phyloP scores from a whole-genome alignment of 371 early-diverging fungal species.

The Mortierella sp. region DNA sequence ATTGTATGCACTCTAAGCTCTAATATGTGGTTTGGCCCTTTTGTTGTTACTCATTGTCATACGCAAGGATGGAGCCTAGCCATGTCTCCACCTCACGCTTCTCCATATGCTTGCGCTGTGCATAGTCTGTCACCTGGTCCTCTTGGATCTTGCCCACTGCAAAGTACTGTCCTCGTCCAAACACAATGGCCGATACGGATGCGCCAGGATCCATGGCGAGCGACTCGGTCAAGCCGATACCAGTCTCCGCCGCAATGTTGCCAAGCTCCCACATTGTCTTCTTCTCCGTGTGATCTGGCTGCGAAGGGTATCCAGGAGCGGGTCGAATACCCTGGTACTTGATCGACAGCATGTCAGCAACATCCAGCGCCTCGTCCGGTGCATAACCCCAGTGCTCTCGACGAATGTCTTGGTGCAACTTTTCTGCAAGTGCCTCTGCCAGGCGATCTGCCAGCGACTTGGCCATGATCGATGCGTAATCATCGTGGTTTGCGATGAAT shows the following conservation, averaged over 20 bases:
- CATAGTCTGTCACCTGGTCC: slow-evolving; percentile 87
- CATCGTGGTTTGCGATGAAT: slow-evolving; percentile 83
- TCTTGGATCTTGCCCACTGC: slow-evolving; percentile 93
- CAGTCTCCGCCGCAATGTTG: slow-evolving; percentile 78
- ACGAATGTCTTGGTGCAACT: slow-evolving; percentile 86
- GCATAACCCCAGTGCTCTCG: slow-evolving; percentile 90
- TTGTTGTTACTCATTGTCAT: slow-evolving; percentile 59
- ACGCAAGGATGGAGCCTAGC: slow-evolving; percentile 86
- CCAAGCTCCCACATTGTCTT: slow-evolving; percentile 88
- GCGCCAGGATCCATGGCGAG: slow-evolving; percentile 94
- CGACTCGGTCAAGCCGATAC: slow-evolving; percentile 87
- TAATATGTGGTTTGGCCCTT: too few species aligned
- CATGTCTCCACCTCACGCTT: slow-evolving; percentile 84
- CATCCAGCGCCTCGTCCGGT: slow-evolving; percentile 75
- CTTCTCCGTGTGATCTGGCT: slow-evolving; percentile 94
- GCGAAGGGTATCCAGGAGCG: slow-evolving; percentile 90
- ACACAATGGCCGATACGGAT: slow-evolving; percentile 70
- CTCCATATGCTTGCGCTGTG: slow-evolving; percentile 77
- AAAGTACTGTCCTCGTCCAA: slow-evolving; percentile 77
- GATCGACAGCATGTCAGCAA: slow-evolving; percentile 83
- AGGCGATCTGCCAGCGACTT: slow-evolving; percentile 94
- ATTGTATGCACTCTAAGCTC: too few species aligned
- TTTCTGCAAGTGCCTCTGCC: slow-evolving; percentile 92
- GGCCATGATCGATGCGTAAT: slow-evolving; percentile 90
- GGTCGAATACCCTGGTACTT: slow-evolving; percentile 95